Evolutionary conservation across 116 monocot genomes (phyloP).

Genomic region (Posidonia oceanica): DNA sequence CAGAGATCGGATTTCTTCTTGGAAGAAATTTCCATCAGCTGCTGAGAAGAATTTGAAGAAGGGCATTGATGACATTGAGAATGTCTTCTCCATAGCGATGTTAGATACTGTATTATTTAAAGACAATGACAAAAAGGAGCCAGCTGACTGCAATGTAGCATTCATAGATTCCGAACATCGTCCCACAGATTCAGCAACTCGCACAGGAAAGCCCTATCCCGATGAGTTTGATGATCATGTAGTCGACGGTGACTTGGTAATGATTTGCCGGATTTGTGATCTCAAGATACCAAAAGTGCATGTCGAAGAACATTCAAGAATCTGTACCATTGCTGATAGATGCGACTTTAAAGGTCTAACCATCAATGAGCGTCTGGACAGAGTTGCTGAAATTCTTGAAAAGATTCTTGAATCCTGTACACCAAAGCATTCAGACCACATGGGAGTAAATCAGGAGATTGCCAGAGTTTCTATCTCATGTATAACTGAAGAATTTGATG

Average conservation of each 20-base stretch:
- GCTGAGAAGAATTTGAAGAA: constrained; percentile 57
- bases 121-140: constrained; percentile 10
- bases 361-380: constrained; percentile 58
- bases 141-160: background rate
- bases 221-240: background rate
- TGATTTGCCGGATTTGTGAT: constrained; percentile 98
- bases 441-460: constrained; percentile 11
- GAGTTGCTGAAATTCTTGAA: constrained; percentile 66
- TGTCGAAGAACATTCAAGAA: constrained; percentile 72
- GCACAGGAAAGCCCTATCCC: background rate
- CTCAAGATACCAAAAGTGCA: constrained; percentile 73
- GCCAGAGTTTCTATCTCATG: constrained; percentile 10
- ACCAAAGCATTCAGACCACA: constrained; percentile 11
- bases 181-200: background rate
- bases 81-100: constrained; percentile 11
- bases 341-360: constrained; percentile 80
- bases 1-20: constrained; percentile 76
- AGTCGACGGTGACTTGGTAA: constrained; percentile 28
- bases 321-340: constrained; percentile 77
- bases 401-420: constrained; percentile 39
- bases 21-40: constrained; percentile 90
- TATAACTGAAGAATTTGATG: constrained; percentile 22
- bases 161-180: background rate
- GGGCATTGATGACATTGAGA: constrained; percentile 6
- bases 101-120: constrained; percentile 12